These are phyloP conservation scores for Alternaria longipes DNA, from an alignment of 2,329 filamentous ascomycete genomes.

Conservation along the genomic window DNA sequence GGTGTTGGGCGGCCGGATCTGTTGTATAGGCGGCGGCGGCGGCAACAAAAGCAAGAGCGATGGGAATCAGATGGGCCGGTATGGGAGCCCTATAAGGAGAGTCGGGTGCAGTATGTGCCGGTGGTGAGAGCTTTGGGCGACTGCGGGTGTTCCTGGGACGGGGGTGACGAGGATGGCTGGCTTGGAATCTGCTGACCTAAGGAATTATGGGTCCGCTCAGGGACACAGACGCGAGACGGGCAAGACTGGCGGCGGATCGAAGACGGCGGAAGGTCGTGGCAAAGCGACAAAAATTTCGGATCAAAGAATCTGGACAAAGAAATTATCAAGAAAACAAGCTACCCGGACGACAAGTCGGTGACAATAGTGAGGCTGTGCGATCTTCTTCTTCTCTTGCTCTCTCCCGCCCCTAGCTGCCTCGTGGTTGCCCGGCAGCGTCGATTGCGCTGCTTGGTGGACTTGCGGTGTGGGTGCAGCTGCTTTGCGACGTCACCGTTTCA, in stretches of 20 bases:
- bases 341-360: conserved; percentile 4
- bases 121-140: conserved; percentile 17
- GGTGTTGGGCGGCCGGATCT: conserved; percentile 33
- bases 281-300: conserved; percentile 18
- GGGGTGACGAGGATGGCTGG: conserved; percentile 25
- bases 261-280: conserved; percentile 34
- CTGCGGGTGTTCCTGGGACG: conserved; percentile 21
- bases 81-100: conserved; percentile 14
- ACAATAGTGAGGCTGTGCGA: conserved; percentile 24
- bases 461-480: conserved; percentile 27
- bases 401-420: not conserved
- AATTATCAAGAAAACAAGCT: not conserved
- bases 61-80: conserved; percentile 2
- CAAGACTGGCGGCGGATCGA: conserved; percentile 12
- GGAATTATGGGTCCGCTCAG: conserved; percentile 19
- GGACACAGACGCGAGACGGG: conserved; percentile 5
- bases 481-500: conserved; percentile 33
- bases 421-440: conserved; percentile 27
- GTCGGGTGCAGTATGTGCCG: conserved; percentile 14
- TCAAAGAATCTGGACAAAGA: conserved; percentile 21
- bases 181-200: conserved; percentile 25
- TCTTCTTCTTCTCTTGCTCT: not conserved
- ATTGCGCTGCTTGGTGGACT: conserved; percentile 16
- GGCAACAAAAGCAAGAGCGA: conserved; percentile 18
- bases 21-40: conserved; percentile 9